phyloP scores from a whole-genome alignment of 306 rosid genomes.

The Aeschynomene evenia region DNA sequence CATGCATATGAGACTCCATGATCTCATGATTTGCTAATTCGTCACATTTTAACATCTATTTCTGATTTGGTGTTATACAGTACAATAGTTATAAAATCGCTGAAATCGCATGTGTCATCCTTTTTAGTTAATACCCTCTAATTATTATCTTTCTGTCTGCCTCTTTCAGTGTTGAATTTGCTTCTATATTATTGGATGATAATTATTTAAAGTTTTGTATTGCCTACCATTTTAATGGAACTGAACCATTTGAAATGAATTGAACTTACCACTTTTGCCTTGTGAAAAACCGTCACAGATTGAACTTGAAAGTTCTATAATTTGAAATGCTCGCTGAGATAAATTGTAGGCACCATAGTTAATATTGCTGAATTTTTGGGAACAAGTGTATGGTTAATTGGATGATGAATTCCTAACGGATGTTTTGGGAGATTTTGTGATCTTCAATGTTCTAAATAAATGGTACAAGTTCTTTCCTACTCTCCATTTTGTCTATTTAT shows the following conservation, averaged over 20 bases:
- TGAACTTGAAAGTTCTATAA: slow-evolving; percentile 18
- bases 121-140: background rate
- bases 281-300: background rate
- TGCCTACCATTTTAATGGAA: background rate
- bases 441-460: slow-evolving; percentile 15
- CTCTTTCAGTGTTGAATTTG: slow-evolving; percentile 6
- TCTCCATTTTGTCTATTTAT: background rate
- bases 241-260: slow-evolving; percentile 2
- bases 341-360: background rate
- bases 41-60: slow-evolving; percentile 9
- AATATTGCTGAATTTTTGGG: background rate
- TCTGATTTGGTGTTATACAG: slow-evolving; percentile 5
- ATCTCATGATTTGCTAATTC: slow-evolving; percentile 16
- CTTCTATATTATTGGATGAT: background rate
- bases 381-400: slow-evolving; percentile 10
- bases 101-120: background rate
- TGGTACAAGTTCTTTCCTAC: background rate
- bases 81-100: slow-evolving; percentile 7
- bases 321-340: slow-evolving; percentile 20
- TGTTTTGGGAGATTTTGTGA: background rate
- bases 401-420: background rate
- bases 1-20: too few relatives aligned
- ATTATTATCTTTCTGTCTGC: background rate
- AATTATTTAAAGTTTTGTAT: slow-evolving; percentile 2
- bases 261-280: background rate